Evolutionary conservation across 2,329 filamentous ascomycete species (phyloP).

Genomic region (Fusarium sp.): DNA sequence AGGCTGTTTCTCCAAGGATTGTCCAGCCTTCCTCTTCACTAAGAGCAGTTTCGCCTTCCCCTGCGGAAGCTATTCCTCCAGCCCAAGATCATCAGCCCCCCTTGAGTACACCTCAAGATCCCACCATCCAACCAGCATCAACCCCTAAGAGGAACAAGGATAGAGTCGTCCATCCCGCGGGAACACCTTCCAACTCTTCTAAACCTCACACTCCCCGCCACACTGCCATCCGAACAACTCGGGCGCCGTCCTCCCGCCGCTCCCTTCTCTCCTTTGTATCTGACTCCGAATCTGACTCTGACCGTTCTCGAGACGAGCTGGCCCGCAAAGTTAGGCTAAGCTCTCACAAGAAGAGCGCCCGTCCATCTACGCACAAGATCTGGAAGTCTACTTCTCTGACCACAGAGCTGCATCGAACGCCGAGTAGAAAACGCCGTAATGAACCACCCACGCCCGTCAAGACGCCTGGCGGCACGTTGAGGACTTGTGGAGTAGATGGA

Average conservation of each 20-base stretch:
- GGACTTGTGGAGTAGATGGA: conserved; percentile 66
- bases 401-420: conserved; percentile 45
- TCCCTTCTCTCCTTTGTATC: conserved; percentile 59
- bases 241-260: conserved; percentile 47
- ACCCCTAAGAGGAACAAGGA: conserved; percentile 19
- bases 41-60: not conserved
- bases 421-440: conserved; percentile 37
- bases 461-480: conserved; percentile 63
- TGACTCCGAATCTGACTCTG: conserved; percentile 55
- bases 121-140: not conserved
- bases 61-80: not conserved
- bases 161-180: not conserved
- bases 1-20: not conserved
- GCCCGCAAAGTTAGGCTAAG: conserved; percentile 29
- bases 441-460: conserved; percentile 46
- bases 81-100: not conserved
- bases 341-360: conserved; percentile 24
- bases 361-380: conserved; percentile 38
- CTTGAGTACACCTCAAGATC: not conserved
- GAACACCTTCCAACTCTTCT: conserved; percentile 31
- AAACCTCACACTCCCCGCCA: conserved; percentile 46
- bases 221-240: conserved; percentile 41
- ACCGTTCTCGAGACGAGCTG: conserved; percentile 53
- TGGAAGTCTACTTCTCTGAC: conserved; percentile 47
- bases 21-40: not conserved